Conservation (phyloP, 352 stramenopile species). For the Phytophthora ramorum region DNA sequence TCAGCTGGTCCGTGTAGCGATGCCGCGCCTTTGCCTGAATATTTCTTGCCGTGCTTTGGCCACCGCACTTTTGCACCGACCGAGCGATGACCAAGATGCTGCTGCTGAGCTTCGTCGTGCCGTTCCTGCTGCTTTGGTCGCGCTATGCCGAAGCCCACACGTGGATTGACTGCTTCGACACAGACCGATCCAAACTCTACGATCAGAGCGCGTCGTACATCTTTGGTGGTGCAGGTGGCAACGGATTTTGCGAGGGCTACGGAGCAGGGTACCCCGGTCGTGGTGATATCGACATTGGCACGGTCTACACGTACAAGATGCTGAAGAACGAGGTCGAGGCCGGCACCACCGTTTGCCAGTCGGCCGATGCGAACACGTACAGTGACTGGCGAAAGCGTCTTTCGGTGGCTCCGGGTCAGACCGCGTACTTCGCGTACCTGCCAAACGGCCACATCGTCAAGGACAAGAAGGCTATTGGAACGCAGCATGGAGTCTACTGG, state of each 20-base stretch:
- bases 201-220: conserved; percentile 67
- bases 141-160: conserved; percentile 49
- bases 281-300: conserved; percentile 49
- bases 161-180: conserved; percentile 75
- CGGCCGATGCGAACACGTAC: conserved; percentile 55
- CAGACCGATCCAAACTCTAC: conserved; percentile 66
- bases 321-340: conserved; percentile 59
- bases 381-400: conserved; percentile 56
- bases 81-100: conserved; percentile 44
- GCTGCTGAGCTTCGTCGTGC: conserved; percentile 13
- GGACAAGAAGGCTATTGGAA: conserved; percentile 63
- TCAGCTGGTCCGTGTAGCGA: conserved; percentile 14
- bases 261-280: conserved; percentile 57
- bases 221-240: conserved; percentile 55
- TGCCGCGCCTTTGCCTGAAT: conserved; percentile 15
- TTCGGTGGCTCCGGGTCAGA: conserved; percentile 33
- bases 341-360: conserved; percentile 48
- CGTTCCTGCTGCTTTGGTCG: conserved; percentile 21
- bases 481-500: conserved; percentile 61
- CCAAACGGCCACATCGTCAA: conserved; percentile 61
- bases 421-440: conserved; percentile 56
- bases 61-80: conserved; percentile 9
- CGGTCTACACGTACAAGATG: conserved; percentile 64
- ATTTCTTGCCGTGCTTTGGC: not conserved
- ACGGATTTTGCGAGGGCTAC: conserved; percentile 67